phyloP scores from a whole-genome alignment of 495 filamentous ascomycete species.

The Penicillium lividum region DNA sequence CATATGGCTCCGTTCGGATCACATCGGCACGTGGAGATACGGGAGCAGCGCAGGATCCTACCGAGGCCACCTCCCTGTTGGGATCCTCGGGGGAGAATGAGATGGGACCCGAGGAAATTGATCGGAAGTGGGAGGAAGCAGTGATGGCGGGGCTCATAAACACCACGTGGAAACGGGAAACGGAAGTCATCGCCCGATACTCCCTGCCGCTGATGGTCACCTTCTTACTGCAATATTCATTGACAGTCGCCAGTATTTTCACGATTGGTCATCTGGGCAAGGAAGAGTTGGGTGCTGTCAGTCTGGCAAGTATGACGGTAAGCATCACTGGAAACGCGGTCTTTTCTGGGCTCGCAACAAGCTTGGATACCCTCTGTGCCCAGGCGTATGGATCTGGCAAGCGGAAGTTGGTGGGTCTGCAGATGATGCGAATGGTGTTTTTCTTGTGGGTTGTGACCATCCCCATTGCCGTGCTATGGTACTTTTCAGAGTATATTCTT shows the following conservation, averaged over 20 bases:
- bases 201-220: slow-evolving; percentile 68
- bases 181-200: slow-evolving; percentile 64
- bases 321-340: slow-evolving; percentile 74
- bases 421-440: slow-evolving; percentile 68
- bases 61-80: slow-evolving; percentile 57
- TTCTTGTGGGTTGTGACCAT: slow-evolving; percentile 65
- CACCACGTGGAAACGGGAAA: slow-evolving; percentile 83
- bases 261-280: slow-evolving; percentile 66
- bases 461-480: slow-evolving; percentile 67
- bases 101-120: slow-evolving; percentile 41
- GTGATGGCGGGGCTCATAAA: slow-evolving; percentile 71
- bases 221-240: slow-evolving; percentile 73
- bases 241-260: slow-evolving; percentile 71
- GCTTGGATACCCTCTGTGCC: slow-evolving; percentile 73
- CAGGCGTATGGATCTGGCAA: slow-evolving; percentile 75
- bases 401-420: slow-evolving; percentile 67
- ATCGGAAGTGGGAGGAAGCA: slow-evolving; percentile 76
- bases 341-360: slow-evolving; percentile 71
- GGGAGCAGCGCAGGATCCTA: slow-evolving; percentile 16
- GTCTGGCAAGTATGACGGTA: slow-evolving; percentile 66
- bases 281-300: slow-evolving; percentile 64
- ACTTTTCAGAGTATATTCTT: slow-evolving; percentile 60
- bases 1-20: slow-evolving; percentile 10
- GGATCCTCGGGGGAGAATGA: slow-evolving; percentile 24
- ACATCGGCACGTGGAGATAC: slow-evolving; percentile 21